Percentiles rank a stretch among this genome's conserved stretches.
phyloP scores from a whole-genome alignment of 306 rosid genomes.

The Lagenaria siceraria region DNA sequence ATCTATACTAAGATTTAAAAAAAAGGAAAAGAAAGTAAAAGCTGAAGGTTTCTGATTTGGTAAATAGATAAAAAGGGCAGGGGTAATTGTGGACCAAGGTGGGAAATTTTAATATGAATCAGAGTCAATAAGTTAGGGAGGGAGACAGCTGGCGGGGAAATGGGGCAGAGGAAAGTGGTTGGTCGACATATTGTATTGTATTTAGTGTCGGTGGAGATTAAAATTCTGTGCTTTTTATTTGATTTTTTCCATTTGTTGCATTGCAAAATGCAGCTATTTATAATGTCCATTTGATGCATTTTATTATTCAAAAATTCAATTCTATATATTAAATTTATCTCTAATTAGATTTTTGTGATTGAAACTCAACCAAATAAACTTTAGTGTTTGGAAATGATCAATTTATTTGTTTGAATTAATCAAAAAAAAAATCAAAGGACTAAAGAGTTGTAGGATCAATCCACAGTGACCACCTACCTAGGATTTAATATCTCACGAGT shows the following conservation, averaged over 20 bases:
- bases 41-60: neutral
- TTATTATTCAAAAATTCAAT: neutral
- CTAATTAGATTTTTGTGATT: no score
- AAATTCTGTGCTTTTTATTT: neutral
- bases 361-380: no score
- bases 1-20: neutral
- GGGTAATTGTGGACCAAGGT: neutral
- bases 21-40: neutral
- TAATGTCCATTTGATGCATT: neutral
- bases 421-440: no score
- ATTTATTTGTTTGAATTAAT: no score
- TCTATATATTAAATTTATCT: no score
- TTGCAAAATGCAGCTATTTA: neutral
- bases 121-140: neutral
- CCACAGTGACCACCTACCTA: no score
- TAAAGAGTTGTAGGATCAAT: no score
- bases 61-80: neutral
- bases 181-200: neutral
- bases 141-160: neutral
- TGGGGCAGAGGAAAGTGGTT: neutral
- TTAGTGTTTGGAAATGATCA: no score
- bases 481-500: no score
- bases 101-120: neutral
- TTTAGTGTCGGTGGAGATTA: constrained; percentile 5
- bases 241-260: neutral